Conservation (phyloP, 2,329 filamentous ascomycete genomes). For the Fusarium sulawesiense region DNA sequence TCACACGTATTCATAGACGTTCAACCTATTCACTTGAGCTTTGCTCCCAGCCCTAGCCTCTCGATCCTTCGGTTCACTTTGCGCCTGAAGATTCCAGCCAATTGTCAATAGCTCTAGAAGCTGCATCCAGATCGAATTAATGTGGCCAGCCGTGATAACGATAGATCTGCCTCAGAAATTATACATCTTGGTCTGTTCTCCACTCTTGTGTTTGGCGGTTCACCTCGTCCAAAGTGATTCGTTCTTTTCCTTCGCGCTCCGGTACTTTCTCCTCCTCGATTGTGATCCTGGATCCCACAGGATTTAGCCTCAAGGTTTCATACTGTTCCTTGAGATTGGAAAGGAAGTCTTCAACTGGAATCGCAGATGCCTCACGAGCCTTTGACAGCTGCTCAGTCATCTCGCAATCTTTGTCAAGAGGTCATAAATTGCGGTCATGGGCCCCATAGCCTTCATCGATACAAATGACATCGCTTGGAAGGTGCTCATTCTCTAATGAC, state of each 20-base stretch:
- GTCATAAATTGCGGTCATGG: accelerated
- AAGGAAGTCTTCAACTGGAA: background rate
- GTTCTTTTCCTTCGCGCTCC: background rate
- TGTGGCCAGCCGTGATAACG: background rate
- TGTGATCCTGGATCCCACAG: background rate
- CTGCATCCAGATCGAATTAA: background rate
- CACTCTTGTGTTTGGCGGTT: background rate
- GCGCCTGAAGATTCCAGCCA: background rate
- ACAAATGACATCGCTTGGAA: background rate
- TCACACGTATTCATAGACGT: accelerated
- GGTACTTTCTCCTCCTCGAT: background rate
- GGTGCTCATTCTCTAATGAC: background rate
- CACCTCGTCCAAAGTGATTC: background rate
- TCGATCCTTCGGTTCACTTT: accelerated
- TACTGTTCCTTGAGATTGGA: background rate
- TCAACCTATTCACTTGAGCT: accelerated
- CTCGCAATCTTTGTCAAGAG: background rate
- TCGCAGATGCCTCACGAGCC: accelerated
- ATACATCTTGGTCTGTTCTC: background rate
- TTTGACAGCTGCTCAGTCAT: background rate
- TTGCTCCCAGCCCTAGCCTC: background rate
- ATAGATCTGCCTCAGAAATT: slow-evolving; percentile 7
- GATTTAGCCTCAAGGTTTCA: background rate
- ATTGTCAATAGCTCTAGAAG: background rate
- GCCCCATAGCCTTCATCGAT: background rate